Evolutionary conservation across 2,329 filamentous ascomycete species (phyloP).

Genomic region (Phaeoacremonium minimum): DNA sequence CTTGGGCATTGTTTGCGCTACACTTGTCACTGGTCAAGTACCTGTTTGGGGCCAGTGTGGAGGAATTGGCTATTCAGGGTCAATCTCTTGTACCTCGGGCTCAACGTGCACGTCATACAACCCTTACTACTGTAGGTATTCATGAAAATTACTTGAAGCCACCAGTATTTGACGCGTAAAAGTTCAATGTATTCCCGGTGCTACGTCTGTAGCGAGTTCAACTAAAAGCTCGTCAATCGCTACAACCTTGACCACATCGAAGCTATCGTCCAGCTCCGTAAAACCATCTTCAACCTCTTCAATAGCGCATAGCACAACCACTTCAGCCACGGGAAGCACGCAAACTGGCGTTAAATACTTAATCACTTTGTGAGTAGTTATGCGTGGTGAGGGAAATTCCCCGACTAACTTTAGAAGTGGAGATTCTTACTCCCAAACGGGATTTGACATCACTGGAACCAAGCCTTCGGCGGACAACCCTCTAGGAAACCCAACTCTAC

Average conservation of each 20-base stretch:
- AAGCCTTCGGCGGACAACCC: conserved; percentile 51
- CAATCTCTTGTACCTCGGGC: conserved; percentile 3
- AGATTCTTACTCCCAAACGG: conserved; percentile 56
- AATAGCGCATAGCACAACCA: no score
- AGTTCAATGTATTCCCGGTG: background rate
- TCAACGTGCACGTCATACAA: conserved; percentile 7
- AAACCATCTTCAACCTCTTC: conserved; percentile 1
- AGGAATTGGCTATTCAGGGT: conserved; percentile 6
- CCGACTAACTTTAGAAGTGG: no score
- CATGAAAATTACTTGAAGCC: background rate
- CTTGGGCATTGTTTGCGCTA: no score
- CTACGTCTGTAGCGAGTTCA: background rate
- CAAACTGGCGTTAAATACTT: conserved; percentile 22
- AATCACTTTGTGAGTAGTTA: conserved; percentile 31
- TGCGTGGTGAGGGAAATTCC: no score
- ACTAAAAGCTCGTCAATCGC: background rate
- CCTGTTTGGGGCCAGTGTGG: conserved; percentile 6
- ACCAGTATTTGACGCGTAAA: background rate
- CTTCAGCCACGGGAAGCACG: background rate
- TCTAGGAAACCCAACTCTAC: conserved; percentile 55
- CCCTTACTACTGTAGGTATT: conserved; percentile 8
- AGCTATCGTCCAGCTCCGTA: conserved; percentile 2
- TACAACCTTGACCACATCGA: background rate
- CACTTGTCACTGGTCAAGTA: no score
- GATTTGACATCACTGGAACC: conserved; percentile 43